These are phyloP conservation scores for Vararia minispora DNA, from an alignment of 768 basidiomycete genomes.

Conservation along the genomic window DNA sequence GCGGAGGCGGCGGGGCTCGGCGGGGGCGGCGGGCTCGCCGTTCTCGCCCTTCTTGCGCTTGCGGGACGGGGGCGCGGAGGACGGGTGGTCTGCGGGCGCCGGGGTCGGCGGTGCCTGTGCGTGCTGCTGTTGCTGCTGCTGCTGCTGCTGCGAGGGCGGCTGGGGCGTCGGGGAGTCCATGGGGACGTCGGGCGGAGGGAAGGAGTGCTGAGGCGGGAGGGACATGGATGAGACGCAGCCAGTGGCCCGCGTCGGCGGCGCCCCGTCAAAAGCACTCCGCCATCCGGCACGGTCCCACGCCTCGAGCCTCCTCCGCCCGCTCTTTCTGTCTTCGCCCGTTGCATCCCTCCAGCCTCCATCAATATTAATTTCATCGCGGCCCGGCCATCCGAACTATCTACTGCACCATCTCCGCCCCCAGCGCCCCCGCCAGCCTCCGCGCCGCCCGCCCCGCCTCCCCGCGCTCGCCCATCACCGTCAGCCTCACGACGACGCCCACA, in stretches of 20 bases:
- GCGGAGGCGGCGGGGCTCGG: conserved; percentile 71
- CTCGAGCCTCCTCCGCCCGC: no score
- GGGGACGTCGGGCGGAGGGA: no score
- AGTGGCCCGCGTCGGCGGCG: conserved; percentile 10
- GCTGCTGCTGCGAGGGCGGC: conserved; percentile 32
- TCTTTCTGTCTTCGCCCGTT: no score
- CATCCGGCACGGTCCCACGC: conserved; percentile 8
- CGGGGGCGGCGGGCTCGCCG: conserved; percentile 42
- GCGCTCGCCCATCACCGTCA: conserved; percentile 90
- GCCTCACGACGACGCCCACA: conserved; percentile 32
- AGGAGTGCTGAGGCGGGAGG: no score
- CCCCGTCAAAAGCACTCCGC: conserved; percentile 4
- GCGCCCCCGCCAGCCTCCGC: conserved; percentile 35
- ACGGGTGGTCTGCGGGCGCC: conserved; percentile 22
- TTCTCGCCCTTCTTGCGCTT: conserved; percentile 53
- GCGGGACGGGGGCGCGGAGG: conserved; percentile 23
- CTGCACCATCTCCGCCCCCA: conserved; percentile 29
- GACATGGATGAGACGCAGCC: no score
- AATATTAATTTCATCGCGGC: no score
- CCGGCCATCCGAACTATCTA: no score
- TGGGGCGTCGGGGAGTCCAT: no score
- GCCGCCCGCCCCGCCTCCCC: conserved; percentile 63
- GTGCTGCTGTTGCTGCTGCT: conserved; percentile 27
- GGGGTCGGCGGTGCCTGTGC: conserved; percentile 27
- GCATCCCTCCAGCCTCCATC: no score